Evolutionary conservation across 208 protist genomes (phyloP).

Genomic region (Trypanosoma boissoni): DNA sequence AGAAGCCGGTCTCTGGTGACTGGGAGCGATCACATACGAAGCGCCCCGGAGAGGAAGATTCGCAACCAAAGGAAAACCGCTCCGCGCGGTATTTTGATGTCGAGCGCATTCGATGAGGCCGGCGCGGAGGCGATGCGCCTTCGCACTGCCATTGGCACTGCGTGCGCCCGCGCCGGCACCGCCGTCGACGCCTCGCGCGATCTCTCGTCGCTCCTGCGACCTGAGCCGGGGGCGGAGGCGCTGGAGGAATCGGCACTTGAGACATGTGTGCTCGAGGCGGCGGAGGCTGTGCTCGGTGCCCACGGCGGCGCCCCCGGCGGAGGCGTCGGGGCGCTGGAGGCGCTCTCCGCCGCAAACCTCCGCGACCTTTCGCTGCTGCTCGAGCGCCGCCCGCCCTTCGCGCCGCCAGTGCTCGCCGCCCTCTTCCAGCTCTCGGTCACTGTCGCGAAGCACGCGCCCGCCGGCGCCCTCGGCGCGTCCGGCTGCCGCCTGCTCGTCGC

Average conservation of each 20-base stretch:
- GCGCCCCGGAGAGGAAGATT: no score
- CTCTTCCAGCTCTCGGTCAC: constrained; percentile 15
- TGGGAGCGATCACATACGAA: no score
- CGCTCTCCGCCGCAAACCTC: constrained; percentile 11
- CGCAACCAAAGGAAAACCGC: no score
- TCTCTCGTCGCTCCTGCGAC: no score
- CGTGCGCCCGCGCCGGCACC: not conserved
- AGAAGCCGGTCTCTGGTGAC: no score
- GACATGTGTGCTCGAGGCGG: constrained; percentile 7
- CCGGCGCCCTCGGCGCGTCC: constrained; percentile 1
- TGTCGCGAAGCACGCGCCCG: constrained; percentile 12
- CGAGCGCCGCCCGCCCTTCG: constrained; percentile 10
- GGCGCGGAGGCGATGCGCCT: not conserved
- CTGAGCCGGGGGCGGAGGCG: no score
- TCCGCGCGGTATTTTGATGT: no score
- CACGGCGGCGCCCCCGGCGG: constrained; percentile 1
- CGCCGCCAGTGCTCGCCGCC: constrained; percentile 3
- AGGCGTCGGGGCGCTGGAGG: not conserved
- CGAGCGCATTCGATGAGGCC: no score
- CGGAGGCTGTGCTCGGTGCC: not conserved
- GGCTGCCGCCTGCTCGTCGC: constrained; percentile 15
- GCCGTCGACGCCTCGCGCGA: not conserved
- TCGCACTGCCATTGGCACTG: not conserved
- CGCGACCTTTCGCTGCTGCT: constrained; percentile 7
- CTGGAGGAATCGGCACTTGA: constrained; percentile 6